Base-by-base conservation (phyloP, 176 grass and related monocot genomes). In the Juncus inflexus region DNA sequence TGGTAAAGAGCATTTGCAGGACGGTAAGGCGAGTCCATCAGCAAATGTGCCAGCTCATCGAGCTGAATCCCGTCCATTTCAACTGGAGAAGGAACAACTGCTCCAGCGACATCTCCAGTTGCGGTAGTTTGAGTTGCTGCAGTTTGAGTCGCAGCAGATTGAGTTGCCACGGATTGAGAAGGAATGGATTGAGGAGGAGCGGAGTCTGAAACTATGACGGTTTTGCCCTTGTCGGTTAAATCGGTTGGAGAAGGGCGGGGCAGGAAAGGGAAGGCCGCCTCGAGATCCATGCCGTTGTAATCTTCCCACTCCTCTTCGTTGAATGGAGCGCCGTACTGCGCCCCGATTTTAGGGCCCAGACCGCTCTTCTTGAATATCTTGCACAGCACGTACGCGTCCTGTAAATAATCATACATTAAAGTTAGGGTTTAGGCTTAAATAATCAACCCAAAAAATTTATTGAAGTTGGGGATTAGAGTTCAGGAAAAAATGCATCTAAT, bases 351-450 rank as follows among this genome's bases (percentile, higher is more conserved):
- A 36, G 94, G 89, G 74, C 94, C 94, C 61, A 81, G 52, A 40
- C 94, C 94, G 79, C 88, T 99, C 83, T 92, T 99, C 55, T 99
- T 68, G 67, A 99, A 99, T 67, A 99, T 86, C 66, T 99, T 99
- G 80, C 89, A 92, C 15, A 99, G 67, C 0, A 92, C 80, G 63
- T 80, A 92, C 67, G 83, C 67, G 80, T 90, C 89, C 94, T 99
- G 70, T 47, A 0, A 47, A 6, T 9, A 47, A 6, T 47, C 43
- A 47, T 47, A 47, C 43, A 47, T 9, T 6, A 47, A 47, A 6
- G 43, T 47, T 47, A 47, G 9, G 19, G 19, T 28, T 28, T 28
- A 58, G 3, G 35, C 2, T 60, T 60, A 60, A 60, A 60, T 6
- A 60, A 12, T 5, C 6, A 60, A 60, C 9, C 37, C 35, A 63